Evolutionary conservation across 352 stramenopile genomes (phyloP), one percentile per base, ranked within the genome.

Genomic region (Phytophthora hibernalis): DNA sequence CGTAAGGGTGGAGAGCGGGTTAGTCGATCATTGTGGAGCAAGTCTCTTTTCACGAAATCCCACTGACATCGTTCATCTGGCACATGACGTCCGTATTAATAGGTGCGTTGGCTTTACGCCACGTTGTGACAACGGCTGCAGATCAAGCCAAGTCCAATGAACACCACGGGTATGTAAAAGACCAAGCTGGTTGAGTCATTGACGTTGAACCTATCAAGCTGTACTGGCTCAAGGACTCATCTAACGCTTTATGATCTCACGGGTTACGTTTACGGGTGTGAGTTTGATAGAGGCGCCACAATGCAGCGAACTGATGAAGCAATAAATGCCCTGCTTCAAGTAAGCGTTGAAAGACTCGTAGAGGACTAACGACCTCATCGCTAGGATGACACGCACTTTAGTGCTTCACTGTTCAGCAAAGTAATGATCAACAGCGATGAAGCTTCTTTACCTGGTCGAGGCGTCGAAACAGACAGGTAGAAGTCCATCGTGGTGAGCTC

Each of bases 391-490:
- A 42, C 15, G 16, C 8, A 11, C 26, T 56, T 31, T 44, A 52
- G 30, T 20, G 20, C 26, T 52, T 64, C 37, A 15, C 31, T 33
- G 43, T 11, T 40, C 26, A 31, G 38, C 2, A n/a, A 40, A 37
- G 18, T 47, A 68, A 51, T 47, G 33, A 10, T 54, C 53, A 33
- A 26, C 53, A 38, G 35, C 21, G 30, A 13, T 16, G 51, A 50
- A 50, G 49, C 64, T 72, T 68, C 30, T 72, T 72, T 72, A 72
- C 58, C 21, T 68, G 58, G 22, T 72, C 65, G 58, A 64, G 57
- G 30, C 33, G 33, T 68, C 51, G 57, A 68, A 57, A 37, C 21
- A 37, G 52, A n/a, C 45, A 66, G 51, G 59, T 68, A 68, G 65
- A 72, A 72, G 45, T 54, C 18, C 51, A 68, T 68, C 65, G 44